Evolutionary conservation across 2,329 filamentous ascomycete species (phyloP), one percentile per base, ranked within the genome.

Genomic region (Cladosporium sp.): DNA sequence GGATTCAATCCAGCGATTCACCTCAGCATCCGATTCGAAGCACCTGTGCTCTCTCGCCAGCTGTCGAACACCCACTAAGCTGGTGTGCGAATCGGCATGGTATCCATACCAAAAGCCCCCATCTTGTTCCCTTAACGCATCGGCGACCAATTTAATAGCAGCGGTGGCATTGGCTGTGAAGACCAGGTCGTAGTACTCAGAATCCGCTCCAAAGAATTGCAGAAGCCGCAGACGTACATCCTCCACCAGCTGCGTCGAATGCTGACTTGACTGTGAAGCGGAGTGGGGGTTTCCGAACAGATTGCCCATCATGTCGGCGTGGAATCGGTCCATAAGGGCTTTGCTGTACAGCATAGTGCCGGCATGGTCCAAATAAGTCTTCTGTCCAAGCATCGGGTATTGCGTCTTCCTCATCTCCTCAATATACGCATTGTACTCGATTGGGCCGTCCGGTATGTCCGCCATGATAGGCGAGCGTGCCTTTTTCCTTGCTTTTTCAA

Each of bases 221-320:
- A 97, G 73, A 2, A 88, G 76, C 11, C 82, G 78, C 34, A 89
- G 70, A 8, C 92, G 82, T 31, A 86, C 75, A 67, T 91, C 82
- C 58, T 95, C 90, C 53, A 95, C 55, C 31, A 51, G 82, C 5
- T 85, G 79, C 1, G 79, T 77, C 0, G 87, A 86, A 0, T 88
- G 85, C 32, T 84, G 76, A 63, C 93, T 89, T 0, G 92, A 95
- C 2, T 90, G 85, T 11, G 79, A 74, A 2, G 91, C 85, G 0
- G 92, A 96, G 70, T 97, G 92, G 0, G 92, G 92, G 58, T 97
- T 97, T 35, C 91, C 92, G 60, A 91, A 90, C 0, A 97, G 74
- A 61, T 84, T 87, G 3, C 80, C 75, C 22, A 85, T 84, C 78
- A 96, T 85, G 55, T 93, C 87, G n/a, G 73, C 69, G 8, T 88